A percentile compares a stretch with the other conserved stretches of the same genome.
These are phyloP conservation scores for Chionographis japonica DNA, from an alignment of 106 monocot species.

Conservation along the genomic window DNA sequence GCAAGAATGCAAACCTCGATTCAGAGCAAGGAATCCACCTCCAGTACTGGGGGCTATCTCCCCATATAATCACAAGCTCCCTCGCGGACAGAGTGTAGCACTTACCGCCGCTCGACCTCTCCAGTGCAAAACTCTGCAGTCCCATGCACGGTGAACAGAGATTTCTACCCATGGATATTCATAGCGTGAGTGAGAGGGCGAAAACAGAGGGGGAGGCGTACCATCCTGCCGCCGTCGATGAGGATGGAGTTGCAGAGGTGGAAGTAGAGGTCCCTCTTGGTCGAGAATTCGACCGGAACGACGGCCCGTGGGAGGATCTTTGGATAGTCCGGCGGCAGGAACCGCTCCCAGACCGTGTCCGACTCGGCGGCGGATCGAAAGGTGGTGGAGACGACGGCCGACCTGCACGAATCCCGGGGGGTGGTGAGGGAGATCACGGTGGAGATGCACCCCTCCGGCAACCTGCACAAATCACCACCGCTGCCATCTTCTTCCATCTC, in stretches of 20 bases:
- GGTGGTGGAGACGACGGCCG: conserved; percentile 28
- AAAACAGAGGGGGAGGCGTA: not conserved
- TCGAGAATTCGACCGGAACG: conserved; percentile 6
- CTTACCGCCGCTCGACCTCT: conserved; percentile 13
- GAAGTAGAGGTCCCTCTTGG: conserved; percentile 44
- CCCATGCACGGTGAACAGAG: too few relatives aligned
- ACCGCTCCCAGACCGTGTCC: conserved; percentile 39
- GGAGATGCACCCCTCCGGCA: conserved; percentile 30
- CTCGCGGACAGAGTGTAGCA: conserved; percentile 29
- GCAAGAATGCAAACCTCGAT: conserved; percentile 11
- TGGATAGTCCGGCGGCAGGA: conserved; percentile 36
- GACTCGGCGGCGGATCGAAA: conserved; percentile 34
- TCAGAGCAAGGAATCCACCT: conserved; percentile 8
- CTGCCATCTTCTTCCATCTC: too few relatives aligned
- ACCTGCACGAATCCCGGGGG: conserved; percentile 37
- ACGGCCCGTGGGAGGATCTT: conserved; percentile 15
- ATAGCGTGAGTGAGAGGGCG: too few relatives aligned
- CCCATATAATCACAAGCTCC: conserved; percentile 8
- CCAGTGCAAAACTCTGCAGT: conserved; percentile 24
- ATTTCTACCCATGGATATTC: too few relatives aligned
- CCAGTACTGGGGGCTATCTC: conserved; percentile 1
- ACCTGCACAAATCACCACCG: not conserved
- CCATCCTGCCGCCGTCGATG: conserved; percentile 19
- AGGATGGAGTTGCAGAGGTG: conserved; percentile 32
- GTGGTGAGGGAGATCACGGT: conserved; percentile 41